Conservation (phyloP, 129 eudicot species). For the Flaveria brownii region DNA sequence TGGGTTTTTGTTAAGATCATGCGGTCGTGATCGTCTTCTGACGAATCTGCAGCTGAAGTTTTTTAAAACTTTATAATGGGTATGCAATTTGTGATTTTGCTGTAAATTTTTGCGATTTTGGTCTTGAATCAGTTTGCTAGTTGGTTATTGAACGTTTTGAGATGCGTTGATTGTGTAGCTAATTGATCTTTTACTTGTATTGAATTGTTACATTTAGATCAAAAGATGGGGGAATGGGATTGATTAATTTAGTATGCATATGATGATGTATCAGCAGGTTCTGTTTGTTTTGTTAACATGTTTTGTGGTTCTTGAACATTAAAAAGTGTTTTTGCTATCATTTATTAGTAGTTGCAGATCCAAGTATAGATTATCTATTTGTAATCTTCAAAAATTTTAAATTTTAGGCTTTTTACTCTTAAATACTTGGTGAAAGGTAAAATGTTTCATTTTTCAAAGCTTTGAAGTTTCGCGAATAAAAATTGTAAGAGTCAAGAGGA, state of each 20-base stretch:
- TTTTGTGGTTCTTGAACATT: slow-evolving; percentile 17
- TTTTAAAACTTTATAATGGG: not conserved
- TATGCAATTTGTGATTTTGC: slow-evolving; percentile 2
- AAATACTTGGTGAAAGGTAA: not conserved
- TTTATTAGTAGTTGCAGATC: not conserved
- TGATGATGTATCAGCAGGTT: not conserved
- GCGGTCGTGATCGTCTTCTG: too few relatives aligned
- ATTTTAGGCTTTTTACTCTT: not conserved
- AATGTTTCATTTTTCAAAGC: not conserved
- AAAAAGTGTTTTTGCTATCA: not conserved
- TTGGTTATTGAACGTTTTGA: not conserved
- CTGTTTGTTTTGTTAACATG: not conserved
- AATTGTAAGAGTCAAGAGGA: too few relatives aligned
- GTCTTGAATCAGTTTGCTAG: not conserved
- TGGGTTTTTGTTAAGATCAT: not conserved
- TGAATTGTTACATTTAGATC: not conserved
- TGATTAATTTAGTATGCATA: not conserved
- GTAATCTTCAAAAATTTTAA: not conserved
- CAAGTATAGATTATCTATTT: not conserved
- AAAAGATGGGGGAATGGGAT: slow-evolving; percentile 3
- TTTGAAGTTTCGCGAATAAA: not conserved
- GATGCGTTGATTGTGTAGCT: not conserved
- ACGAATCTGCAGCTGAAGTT: too few relatives aligned
- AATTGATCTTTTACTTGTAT: not conserved
- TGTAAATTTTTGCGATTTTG: not conserved